phyloP scores from a whole-genome alignment of 1,139 yeast genomes.

The Kurtzmaniella quercitrusa region DNA sequence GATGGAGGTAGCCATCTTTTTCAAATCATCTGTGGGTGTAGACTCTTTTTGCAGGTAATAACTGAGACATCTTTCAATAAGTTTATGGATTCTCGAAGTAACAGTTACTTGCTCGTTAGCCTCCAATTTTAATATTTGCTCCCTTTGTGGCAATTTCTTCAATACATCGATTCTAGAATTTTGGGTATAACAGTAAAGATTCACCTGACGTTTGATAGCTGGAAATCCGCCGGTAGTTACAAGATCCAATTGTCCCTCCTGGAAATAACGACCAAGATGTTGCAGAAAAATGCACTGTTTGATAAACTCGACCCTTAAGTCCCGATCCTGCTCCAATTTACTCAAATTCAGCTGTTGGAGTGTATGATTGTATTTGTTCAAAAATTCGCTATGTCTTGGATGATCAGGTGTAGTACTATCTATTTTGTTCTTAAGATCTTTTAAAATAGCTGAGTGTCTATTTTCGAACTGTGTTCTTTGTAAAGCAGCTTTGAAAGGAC shows the following conservation, averaged over 20 bases:
- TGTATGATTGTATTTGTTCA: background rate
- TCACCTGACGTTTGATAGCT: background rate
- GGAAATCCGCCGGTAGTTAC: background rate
- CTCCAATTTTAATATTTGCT: background rate
- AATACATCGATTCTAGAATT: background rate
- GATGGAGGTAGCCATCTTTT: background rate
- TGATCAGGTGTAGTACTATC: background rate
- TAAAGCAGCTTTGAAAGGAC: slow-evolving; percentile 11
- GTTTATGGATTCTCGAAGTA: background rate
- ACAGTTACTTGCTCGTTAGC: background rate
- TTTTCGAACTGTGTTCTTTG: background rate
- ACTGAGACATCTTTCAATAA: background rate
- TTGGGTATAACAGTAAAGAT: background rate
- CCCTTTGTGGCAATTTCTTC: background rate
- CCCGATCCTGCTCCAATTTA: background rate
- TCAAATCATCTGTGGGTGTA: background rate
- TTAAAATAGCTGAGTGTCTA: background rate
- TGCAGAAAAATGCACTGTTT: background rate
- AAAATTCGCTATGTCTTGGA: background rate
- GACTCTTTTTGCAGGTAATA: background rate
- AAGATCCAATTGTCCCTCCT: background rate
- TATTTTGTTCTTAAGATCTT: background rate
- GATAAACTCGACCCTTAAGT: background rate
- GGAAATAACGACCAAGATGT: background rate
- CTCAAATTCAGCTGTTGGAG: background rate